Conservation (phyloP, 768 basidiomycete species). For the Mycena amicta region DNA sequence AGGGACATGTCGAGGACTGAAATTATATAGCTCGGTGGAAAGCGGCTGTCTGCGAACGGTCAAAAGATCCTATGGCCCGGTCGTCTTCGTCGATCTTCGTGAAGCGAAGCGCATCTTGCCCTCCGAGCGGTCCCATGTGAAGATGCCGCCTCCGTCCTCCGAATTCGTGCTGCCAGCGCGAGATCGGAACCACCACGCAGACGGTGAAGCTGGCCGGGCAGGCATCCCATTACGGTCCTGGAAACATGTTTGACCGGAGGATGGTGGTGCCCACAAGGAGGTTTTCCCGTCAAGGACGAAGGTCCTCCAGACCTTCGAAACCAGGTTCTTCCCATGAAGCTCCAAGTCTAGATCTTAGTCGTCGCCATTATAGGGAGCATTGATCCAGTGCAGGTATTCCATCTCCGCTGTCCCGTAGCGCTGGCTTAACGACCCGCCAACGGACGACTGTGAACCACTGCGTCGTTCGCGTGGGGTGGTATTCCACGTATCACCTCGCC, state of each 20-base stretch:
- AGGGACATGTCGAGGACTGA: too few relatives aligned
- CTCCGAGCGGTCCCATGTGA: slow-evolving; percentile 66
- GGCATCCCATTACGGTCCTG: slow-evolving; percentile 34
- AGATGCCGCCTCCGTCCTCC: slow-evolving; percentile 64
- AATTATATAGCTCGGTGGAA: too few relatives aligned
- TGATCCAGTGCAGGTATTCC: slow-evolving; percentile 85
- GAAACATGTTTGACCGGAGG: slow-evolving; percentile 33
- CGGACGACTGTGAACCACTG: slow-evolving; percentile 78
- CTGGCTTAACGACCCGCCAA: slow-evolving; percentile 75
- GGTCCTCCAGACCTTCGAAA: slow-evolving; percentile 93
- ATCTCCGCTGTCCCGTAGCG: slow-evolving; percentile 89
- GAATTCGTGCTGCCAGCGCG: slow-evolving; percentile 73
- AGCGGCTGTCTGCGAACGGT: too few relatives aligned
- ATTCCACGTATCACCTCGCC: slow-evolving; percentile 66
- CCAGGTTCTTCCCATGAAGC: slow-evolving; percentile 81
- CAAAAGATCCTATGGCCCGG: not conserved
- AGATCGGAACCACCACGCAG: slow-evolving; percentile 86
- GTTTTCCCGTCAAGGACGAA: slow-evolving; percentile 90
- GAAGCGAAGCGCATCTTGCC: slow-evolving; percentile 78
- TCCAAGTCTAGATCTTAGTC: slow-evolving; percentile 81
- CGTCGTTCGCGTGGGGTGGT: slow-evolving; percentile 77
- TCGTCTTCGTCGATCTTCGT: slow-evolving; percentile 51
- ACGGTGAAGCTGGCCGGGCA: slow-evolving; percentile 69
- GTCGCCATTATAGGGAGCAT: slow-evolving; percentile 47
- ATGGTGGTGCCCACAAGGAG: slow-evolving; percentile 70